Evolutionary conservation across 2,329 filamentous ascomycete genomes (phyloP).

Genomic region (Elsinoe arachidis): DNA sequence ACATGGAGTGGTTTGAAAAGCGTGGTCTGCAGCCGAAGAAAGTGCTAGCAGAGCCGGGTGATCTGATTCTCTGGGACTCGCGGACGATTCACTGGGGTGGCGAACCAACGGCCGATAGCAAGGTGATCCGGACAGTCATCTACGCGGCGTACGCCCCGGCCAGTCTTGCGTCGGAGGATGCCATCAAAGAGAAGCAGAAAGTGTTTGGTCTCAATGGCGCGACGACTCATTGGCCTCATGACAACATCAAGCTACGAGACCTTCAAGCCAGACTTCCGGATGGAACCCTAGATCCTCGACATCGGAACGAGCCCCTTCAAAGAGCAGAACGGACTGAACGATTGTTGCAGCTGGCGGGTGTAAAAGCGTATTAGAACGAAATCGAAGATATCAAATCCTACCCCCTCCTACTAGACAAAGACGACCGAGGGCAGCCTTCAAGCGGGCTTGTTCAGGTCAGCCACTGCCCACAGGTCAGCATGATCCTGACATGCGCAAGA

Average conservation of each 20-base stretch:
- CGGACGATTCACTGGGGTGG: conserved; percentile 40
- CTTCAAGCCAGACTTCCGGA: background rate
- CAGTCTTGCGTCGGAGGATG: conserved; percentile 14
- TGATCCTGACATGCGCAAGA: no score
- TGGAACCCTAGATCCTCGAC: background rate
- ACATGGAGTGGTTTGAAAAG: conserved; percentile 23
- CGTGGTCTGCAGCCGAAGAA: conserved; percentile 19
- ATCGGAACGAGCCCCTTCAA: background rate
- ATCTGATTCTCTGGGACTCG: conserved; percentile 25
- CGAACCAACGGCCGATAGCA: conserved; percentile 22
- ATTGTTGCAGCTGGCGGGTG: conserved; percentile 16
- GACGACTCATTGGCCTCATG: conserved; percentile 13
- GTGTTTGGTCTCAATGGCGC: conserved; percentile 15
- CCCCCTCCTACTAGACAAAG: no score
- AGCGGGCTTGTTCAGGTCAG: no score
- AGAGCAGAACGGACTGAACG: background rate
- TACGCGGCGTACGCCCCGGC: conserved; percentile 17
- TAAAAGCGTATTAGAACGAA: background rate
- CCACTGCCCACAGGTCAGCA: no score
- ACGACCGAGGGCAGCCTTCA: no score
- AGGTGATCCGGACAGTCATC: conserved; percentile 20
- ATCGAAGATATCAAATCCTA: no score
- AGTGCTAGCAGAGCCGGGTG: conserved; percentile 19
- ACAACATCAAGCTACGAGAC: background rate
- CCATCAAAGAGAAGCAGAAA: conserved; percentile 16